Percentiles rank a stretch among this genome's conserved stretches.
phyloP scores from a whole-genome alignment of 2,329 filamentous ascomycete species.

The Cladosporium colombiae region DNA sequence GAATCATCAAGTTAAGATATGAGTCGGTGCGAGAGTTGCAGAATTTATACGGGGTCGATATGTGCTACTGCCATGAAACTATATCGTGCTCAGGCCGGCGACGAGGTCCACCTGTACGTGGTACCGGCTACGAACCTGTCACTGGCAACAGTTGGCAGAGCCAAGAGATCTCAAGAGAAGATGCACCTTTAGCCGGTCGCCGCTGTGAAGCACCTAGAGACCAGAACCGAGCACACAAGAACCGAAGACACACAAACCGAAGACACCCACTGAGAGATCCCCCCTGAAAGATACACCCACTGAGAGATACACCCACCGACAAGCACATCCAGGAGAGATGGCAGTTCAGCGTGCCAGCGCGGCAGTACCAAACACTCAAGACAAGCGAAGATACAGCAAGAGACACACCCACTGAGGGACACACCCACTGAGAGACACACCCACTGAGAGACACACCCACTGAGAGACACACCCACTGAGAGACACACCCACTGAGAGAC shows the following conservation, averaged over 20 bases:
- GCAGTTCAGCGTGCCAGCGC: not conserved
- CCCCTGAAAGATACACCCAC: not conserved
- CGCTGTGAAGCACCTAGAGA: no score
- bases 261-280: not conserved
- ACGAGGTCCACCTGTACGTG: constrained; percentile 21
- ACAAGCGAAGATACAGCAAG: no score
- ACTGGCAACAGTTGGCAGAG: constrained; percentile 18
- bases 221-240: no score
- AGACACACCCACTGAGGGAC: no score
- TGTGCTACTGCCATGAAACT: no score
- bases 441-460: no score
- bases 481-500: no score
- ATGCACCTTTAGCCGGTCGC: not conserved
- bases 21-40: no score
- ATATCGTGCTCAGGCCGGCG: not conserved
- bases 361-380: not conserved
- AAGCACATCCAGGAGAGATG: no score
- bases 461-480: not conserved
- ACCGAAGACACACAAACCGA: not conserved
- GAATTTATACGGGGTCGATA: no score
- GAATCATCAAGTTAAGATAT: no score
- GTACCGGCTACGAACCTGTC: constrained; percentile 21
- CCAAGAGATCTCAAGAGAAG: constrained; percentile 13
- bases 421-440: no score
- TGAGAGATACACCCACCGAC: not conserved